Percentiles rank a stretch among this genome's conserved stretches.
Conservation (phyloP, 495 filamentous ascomycete species). For the Patellaria atrata region DNA sequence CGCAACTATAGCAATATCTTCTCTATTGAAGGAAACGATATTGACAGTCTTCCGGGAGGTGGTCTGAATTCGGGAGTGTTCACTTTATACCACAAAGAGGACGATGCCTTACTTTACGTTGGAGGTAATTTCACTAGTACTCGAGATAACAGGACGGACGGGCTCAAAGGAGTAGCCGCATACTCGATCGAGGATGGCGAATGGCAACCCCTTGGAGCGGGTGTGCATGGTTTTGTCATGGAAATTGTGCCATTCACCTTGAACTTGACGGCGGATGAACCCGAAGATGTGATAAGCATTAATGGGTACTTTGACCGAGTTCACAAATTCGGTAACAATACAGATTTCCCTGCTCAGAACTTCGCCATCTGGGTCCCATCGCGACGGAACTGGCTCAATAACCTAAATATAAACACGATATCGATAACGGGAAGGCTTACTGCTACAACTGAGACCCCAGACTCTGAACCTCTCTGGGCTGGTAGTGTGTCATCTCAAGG, state of each 20-base stretch:
- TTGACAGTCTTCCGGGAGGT: slow-evolving; percentile 44
- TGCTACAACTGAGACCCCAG: slow-evolving; percentile 46
- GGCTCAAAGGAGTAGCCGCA: slow-evolving; percentile 57
- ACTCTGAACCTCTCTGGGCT: slow-evolving; percentile 51
- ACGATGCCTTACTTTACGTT: slow-evolving; percentile 56
- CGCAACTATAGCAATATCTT: slow-evolving; percentile 56
- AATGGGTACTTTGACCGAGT: slow-evolving; percentile 70
- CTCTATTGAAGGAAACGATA: slow-evolving; percentile 49
- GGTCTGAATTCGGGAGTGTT: slow-evolving; percentile 73
- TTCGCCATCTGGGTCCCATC: slow-evolving; percentile 96
- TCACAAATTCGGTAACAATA: slow-evolving; percentile 46
- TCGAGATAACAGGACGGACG: slow-evolving; percentile 38
- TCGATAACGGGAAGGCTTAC: slow-evolving; percentile 57
- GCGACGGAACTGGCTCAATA: slow-evolving; percentile 73
- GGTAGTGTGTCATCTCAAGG: slow-evolving; percentile 63
- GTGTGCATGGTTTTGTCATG: slow-evolving; percentile 67
- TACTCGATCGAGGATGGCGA: slow-evolving; percentile 53
- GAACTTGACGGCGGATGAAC: slow-evolving; percentile 56
- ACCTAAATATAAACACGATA: slow-evolving; percentile 51
- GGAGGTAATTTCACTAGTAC: slow-evolving; percentile 79
- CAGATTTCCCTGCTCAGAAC: slow-evolving; percentile 46
- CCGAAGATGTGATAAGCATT: slow-evolving; percentile 61
- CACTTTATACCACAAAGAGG: slow-evolving; percentile 49
- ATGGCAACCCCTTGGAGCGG: slow-evolving; percentile 72
- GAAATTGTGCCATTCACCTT: slow-evolving; percentile 61